Conservation (phyloP, 2,329 filamentous ascomycete genomes). For the Penicillium glabrum region DNA sequence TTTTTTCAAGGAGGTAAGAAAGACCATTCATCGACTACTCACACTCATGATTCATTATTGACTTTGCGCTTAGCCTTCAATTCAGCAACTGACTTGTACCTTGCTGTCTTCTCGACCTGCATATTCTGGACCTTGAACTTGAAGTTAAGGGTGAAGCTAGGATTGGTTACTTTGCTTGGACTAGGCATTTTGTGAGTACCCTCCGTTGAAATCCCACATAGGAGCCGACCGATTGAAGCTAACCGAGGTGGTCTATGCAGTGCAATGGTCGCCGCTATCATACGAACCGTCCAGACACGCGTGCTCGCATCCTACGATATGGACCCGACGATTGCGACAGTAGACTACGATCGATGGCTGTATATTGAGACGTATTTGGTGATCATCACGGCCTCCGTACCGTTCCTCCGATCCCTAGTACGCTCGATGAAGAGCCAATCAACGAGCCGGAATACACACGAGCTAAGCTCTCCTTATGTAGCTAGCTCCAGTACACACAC, state of each 20-base stretch:
- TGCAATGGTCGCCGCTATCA: slow-evolving; percentile 28
- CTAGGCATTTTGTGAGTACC: slow-evolving; percentile 32
- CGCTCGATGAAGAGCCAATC: slow-evolving; percentile 4
- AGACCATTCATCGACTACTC: not conserved
- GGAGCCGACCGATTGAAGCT: not conserved
- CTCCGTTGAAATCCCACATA: not conserved
- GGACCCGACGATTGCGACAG: slow-evolving; percentile 22
- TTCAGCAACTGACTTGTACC: slow-evolving; percentile 31
- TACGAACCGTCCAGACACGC: slow-evolving; percentile 24
- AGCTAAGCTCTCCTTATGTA: slow-evolving; percentile 11
- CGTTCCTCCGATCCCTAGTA: slow-evolving; percentile 27
- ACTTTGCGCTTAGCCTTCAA: slow-evolving; percentile 21
- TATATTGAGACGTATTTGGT: slow-evolving; percentile 31
- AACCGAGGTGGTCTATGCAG: not conserved
- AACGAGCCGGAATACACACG: slow-evolving; percentile 11
- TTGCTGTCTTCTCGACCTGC: slow-evolving; percentile 28
- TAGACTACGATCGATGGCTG: slow-evolving; percentile 28
- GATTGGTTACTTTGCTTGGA: slow-evolving; percentile 28
- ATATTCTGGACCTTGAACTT: slow-evolving; percentile 37
- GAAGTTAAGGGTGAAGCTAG: slow-evolving; percentile 29
- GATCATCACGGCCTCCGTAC: slow-evolving; percentile 33
- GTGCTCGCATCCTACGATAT: slow-evolving; percentile 16
- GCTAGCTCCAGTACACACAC: slow-evolving; percentile 2
- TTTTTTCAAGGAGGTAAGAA: slow-evolving; percentile 29
- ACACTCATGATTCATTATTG: not conserved